A percentile compares a stretch with the other conserved stretches of the same genome.
Evolutionary conservation across 768 basidiomycete species (phyloP).

Genomic region (Lyophyllum shimeji): DNA sequence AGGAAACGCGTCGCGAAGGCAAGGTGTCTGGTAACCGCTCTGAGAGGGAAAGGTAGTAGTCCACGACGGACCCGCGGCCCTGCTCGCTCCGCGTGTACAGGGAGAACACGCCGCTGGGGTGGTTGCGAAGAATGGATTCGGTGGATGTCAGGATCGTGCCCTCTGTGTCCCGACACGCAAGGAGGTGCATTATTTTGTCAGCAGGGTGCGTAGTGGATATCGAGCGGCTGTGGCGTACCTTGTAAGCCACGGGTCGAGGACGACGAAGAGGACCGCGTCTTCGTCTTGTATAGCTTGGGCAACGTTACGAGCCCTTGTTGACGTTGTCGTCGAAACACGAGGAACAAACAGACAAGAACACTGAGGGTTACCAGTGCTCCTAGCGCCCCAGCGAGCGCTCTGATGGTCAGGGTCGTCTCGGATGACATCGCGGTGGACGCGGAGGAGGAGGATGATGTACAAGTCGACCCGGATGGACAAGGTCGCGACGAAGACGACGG

Average conservation of each 20-base stretch:
- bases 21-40: background rate
- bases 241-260: conserved; percentile 17
- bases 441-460: background rate
- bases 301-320: background rate
- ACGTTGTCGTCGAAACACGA: conserved; percentile 18
- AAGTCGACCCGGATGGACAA: background rate
- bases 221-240: conserved; percentile 16
- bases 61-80: conserved; percentile 20
- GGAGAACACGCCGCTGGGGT: conserved; percentile 25
- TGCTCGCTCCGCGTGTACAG: conserved; percentile 26
- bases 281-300: conserved; percentile 9
- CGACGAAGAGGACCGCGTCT: conserved; percentile 4
- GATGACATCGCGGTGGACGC: background rate
- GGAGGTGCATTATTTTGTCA: conserved; percentile 1
- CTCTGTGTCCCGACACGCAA: conserved; percentile 4
- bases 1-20: background rate
- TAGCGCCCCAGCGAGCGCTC: conserved; percentile 25
- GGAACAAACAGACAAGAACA: conserved; percentile 9
- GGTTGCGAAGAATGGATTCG: conserved; percentile 32
- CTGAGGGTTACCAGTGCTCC: conserved; percentile 23
- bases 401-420: conserved; percentile 17
- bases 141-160: conserved; percentile 35
- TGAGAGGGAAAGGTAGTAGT: conserved; percentile 8
- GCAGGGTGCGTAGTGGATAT: background rate
- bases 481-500: background rate